A percentile compares a stretch with the other conserved stretches of the same genome.
phyloP scores from a whole-genome alignment of 371 early-diverging fungal genomes.

The Cladochytrium tenue region DNA sequence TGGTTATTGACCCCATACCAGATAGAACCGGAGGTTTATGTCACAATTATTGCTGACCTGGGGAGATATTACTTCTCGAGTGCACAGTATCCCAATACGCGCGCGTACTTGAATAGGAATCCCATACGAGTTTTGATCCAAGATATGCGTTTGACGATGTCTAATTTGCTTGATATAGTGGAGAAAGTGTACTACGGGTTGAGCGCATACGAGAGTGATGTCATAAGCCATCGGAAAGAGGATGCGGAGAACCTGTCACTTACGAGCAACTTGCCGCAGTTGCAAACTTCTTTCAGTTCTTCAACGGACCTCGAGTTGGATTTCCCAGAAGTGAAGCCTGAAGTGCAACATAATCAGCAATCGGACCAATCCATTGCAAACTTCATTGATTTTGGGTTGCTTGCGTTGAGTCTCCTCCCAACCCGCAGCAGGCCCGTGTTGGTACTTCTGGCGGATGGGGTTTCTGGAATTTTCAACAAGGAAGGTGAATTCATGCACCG shows the following conservation, averaged over 20 bases:
- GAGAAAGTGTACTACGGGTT: conserved; percentile 55
- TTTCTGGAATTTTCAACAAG: conserved; percentile 50
- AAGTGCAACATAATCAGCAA: too few species aligned
- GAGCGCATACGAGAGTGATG: conserved; percentile 58
- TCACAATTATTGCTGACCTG: conserved; percentile 77
- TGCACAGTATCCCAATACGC: too few species aligned
- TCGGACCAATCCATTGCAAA: too few species aligned
- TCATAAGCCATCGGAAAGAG: conserved; percentile 54
- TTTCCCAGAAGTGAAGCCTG: too few species aligned
- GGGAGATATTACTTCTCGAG: too few species aligned
- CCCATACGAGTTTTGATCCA: conserved; percentile 70
- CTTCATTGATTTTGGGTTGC: too few species aligned
- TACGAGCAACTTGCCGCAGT: too few species aligned
- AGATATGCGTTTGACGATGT: conserved; percentile 55
- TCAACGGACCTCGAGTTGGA: too few species aligned
- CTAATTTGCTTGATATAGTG: conserved; percentile 35
- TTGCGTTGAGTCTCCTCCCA: conserved; percentile 71
- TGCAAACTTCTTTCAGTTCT: too few species aligned
- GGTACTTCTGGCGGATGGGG: conserved; percentile 83
- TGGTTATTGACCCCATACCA: too few species aligned
- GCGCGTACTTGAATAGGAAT: too few species aligned
- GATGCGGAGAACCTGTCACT: too few species aligned
- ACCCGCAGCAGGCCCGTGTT: conserved; percentile 67
- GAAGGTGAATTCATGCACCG: conserved; percentile 53
- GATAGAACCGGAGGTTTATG: conserved; percentile 63